phyloP scores from a whole-genome alignment of 352 stramenopile species.

The Phytophthora niederhauseri region DNA sequence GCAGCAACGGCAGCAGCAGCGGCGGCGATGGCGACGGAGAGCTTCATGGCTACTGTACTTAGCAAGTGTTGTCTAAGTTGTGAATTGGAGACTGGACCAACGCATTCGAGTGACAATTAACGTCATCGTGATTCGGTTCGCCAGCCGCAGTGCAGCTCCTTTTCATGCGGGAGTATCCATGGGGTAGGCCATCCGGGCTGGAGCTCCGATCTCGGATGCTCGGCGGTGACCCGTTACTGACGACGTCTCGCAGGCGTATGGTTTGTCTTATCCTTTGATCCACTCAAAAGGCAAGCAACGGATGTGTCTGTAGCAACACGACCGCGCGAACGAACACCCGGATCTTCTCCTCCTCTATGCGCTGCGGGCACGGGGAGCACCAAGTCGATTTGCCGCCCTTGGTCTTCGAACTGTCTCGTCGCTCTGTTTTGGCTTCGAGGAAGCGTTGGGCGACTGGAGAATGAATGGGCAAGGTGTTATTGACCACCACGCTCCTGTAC shows the following conservation, averaged over 20 bases:
- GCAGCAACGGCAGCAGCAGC: constrained; percentile 10
- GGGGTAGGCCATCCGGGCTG: not conserved
- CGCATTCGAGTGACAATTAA: not conserved
- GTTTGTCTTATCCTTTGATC: no score
- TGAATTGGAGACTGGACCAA: constrained; percentile 11
- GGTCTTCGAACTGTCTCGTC: not conserved
- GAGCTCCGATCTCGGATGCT: not conserved
- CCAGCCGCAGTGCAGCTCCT: constrained; percentile 5
- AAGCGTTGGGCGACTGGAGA: not conserved
- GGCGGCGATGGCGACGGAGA: constrained; percentile 10
- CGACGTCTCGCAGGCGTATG: no score
- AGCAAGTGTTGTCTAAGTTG: not conserved
- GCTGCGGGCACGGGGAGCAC: not conserved
- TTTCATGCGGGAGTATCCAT: constrained; percentile 1
- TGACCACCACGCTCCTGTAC: not conserved
- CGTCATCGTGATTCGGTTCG: not conserved
- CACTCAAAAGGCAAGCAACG: not conserved
- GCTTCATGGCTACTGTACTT: constrained; percentile 17
- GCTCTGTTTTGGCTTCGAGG: not conserved
- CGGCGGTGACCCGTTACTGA: not conserved
- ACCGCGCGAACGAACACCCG: not conserved
- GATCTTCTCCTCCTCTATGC: not conserved
- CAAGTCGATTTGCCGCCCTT: not conserved
- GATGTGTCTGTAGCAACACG: not conserved
- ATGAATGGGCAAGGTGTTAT: no score